phyloP scores from a whole-genome alignment of 495 filamentous ascomycete species.

The Aspergillus bertholletiae region DNA sequence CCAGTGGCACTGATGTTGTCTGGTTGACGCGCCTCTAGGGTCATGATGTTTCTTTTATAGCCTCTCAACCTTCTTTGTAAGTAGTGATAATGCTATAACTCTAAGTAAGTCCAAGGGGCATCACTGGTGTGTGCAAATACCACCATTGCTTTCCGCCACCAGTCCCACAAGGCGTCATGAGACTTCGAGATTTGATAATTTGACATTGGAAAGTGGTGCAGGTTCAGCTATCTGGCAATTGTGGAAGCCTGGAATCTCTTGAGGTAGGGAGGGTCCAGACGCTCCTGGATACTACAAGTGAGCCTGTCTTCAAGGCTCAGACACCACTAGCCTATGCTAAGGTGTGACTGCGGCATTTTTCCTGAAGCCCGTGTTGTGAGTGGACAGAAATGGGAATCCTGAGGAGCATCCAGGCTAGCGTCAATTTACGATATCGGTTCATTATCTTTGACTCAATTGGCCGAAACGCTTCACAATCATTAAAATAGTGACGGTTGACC shows the following conservation, averaged over 20 bases:
- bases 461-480: neutral
- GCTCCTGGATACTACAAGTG: neutral
- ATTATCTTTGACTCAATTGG: neutral
- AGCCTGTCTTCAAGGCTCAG: neutral
- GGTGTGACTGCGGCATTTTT: slow-evolving; percentile 1
- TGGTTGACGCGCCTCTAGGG: neutral
- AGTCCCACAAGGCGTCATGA: neutral
- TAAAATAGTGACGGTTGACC: neutral
- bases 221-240: neutral
- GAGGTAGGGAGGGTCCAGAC: neutral
- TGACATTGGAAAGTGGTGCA: neutral
- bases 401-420: neutral
- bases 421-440: neutral
- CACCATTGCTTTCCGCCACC: neutral
- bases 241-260: neutral
- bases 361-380: neutral
- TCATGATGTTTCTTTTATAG: neutral
- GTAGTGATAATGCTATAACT: neutral
- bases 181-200: neutral
- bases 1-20: neutral
- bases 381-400: neutral
- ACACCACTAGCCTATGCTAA: neutral
- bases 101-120: neutral
- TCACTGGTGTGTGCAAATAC: neutral
- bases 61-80: neutral